phyloP scores from a whole-genome alignment of 2,329 filamentous ascomycete genomes.

The Xylaria sp. region DNA sequence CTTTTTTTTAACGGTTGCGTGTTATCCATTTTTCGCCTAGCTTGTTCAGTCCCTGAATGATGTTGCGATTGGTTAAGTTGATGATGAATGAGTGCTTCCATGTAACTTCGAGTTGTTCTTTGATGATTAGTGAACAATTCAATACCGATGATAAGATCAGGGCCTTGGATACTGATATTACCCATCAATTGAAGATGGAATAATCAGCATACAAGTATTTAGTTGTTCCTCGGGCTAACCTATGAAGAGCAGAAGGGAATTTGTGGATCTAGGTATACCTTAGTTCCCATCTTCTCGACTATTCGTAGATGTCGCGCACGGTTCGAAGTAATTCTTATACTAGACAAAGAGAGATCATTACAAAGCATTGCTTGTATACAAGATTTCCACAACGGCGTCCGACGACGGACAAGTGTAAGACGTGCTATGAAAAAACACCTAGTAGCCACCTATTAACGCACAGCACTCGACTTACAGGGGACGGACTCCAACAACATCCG shows the following conservation, averaged over 20 bases:
- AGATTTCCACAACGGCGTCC: slow-evolving; percentile 7
- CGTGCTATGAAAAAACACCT: neutral
- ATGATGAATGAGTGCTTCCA: slow-evolving; percentile 12
- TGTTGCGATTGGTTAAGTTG: slow-evolving; percentile 20
- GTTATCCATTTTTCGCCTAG: neutral
- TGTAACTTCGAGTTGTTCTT: neutral
- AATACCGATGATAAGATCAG: neutral
- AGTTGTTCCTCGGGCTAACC: neutral
- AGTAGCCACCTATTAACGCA: neutral
- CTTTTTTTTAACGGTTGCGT: neutral
- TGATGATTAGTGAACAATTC: neutral
- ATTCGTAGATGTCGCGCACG: neutral
- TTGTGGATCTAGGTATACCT: neutral
- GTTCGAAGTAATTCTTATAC: neutral
- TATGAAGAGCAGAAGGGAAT: neutral
- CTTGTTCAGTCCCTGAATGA: neutral
- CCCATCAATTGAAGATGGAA: neutral
- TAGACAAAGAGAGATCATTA: neutral
- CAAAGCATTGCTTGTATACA: slow-evolving; percentile 6
- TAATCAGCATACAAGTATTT: neutral
- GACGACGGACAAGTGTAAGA: slow-evolving; percentile 12
- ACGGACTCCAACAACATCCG: slow-evolving; percentile 14
- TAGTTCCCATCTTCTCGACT: neutral
- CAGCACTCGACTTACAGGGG: slow-evolving; percentile 22
- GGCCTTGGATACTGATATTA: neutral